Evolutionary conservation across 768 basidiomycete species (phyloP).

Genomic region (Myochromella boudieri): DNA sequence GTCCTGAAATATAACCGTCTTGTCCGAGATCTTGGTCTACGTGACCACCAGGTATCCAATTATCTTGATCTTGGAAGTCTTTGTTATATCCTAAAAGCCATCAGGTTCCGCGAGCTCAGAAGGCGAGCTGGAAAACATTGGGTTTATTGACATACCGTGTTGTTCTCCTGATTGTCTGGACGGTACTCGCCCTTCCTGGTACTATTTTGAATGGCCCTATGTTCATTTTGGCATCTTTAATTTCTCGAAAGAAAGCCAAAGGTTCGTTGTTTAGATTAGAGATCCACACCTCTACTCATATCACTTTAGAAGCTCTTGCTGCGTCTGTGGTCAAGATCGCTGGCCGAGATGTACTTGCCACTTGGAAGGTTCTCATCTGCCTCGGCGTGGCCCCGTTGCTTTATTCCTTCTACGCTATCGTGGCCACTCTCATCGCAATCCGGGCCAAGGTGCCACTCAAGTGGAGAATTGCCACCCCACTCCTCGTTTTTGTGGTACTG

Average conservation of each 20-base stretch:
- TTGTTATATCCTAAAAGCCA: conserved; percentile 3
- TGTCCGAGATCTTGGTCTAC: conserved; percentile 84
- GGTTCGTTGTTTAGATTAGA: conserved; percentile 40
- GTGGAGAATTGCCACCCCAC: conserved; percentile 74
- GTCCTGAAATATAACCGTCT: conserved; percentile 90
- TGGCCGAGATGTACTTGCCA: conserved; percentile 94
- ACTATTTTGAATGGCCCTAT: conserved; percentile 91
- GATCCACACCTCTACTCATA: neutral
- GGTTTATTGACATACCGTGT: conserved; percentile 83
- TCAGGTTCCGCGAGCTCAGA: conserved; percentile 85
- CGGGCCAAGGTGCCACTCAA: conserved; percentile 61
- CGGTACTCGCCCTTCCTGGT: conserved; percentile 84
- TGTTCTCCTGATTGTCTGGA: conserved; percentile 77
- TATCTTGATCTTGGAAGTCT: neutral
- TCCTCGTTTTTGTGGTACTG: conserved; percentile 68
- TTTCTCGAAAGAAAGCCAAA: conserved; percentile 88
- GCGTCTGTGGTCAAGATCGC: conserved; percentile 94
- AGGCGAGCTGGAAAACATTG: conserved; percentile 83
- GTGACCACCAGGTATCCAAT: conserved; percentile 80
- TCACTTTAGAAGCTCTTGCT: conserved; percentile 81
- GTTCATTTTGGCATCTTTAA: conserved; percentile 85
- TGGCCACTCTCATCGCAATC: conserved; percentile 73
- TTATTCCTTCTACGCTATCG: conserved; percentile 78
- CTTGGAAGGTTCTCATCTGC: conserved; percentile 96
- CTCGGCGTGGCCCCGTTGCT: conserved; percentile 87